Conservation (phyloP, 345 rosid species). For the Bretschneidera sinensis region DNA sequence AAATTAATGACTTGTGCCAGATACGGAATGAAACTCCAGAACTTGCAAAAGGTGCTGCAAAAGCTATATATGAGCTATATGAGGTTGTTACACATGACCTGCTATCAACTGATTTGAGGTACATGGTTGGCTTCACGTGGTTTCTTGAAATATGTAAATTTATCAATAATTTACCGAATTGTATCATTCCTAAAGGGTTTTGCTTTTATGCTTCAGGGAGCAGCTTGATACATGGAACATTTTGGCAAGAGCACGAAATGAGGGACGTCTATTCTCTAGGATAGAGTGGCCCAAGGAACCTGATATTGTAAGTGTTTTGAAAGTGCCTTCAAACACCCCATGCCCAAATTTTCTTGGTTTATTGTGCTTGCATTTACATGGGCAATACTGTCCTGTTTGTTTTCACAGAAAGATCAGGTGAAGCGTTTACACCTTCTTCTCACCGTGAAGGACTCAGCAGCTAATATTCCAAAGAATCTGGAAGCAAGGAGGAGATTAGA, state of each 20-base stretch:
- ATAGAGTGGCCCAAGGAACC: constrained; percentile 92
- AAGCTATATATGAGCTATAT: constrained; percentile 69
- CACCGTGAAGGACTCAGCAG: constrained; percentile 89
- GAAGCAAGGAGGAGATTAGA: constrained; percentile 97
- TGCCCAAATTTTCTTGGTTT: constrained; percentile 9
- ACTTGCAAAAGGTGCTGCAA: constrained; percentile 82
- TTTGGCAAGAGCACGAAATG: constrained; percentile 79
- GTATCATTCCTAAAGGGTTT: not conserved
- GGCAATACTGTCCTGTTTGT: constrained; percentile 16
- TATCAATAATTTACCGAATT: not conserved
- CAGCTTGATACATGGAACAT: constrained; percentile 97
- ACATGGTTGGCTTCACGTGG: constrained; percentile 11
- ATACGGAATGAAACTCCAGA: constrained; percentile 68
- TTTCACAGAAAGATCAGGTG: constrained; percentile 79
- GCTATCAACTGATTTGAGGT: constrained; percentile 84
- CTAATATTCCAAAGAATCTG: constrained; percentile 93
- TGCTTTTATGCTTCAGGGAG: constrained; percentile 51
- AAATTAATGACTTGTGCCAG: constrained; percentile 40
- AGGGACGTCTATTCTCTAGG: constrained; percentile 76
- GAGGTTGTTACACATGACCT: constrained; percentile 89
- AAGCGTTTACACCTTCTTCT: constrained; percentile 95
- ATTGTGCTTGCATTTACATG: constrained; percentile 17
- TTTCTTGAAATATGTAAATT: not conserved
- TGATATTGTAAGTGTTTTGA: constrained; percentile 66
- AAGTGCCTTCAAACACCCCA: not conserved